These are phyloP conservation scores for Amphibolis antarctica DNA, from an alignment of 106 monocot genomes.

Conservation along the genomic window DNA sequence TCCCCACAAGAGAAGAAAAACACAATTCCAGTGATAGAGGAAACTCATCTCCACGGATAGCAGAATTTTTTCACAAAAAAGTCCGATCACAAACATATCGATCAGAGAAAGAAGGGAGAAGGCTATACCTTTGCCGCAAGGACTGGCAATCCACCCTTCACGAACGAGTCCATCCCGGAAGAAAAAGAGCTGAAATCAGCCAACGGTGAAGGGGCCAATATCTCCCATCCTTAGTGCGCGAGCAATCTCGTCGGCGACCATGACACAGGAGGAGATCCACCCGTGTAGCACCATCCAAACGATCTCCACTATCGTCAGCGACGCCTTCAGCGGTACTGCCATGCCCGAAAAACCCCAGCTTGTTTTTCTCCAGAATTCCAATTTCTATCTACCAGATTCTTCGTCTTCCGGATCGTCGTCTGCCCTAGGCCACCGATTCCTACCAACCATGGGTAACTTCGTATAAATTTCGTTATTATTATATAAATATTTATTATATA, in stretches of 20 bases:
- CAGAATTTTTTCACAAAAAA: neutral
- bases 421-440: too few relatives aligned
- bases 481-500: too few relatives aligned
- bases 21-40: too few relatives aligned
- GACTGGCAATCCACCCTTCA: neutral
- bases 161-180: neutral
- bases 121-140: neutral
- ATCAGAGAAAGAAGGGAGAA: neutral
- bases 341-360: conserved; percentile 9
- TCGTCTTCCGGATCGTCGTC: too few relatives aligned
- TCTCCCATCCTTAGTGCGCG: conserved; percentile 41
- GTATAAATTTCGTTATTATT: too few relatives aligned
- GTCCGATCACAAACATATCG: neutral
- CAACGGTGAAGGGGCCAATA: conserved; percentile 44
- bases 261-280: conserved; percentile 64
- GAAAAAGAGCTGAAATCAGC: conserved; percentile 13
- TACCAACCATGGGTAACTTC: too few relatives aligned
- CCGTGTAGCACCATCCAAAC: conserved; percentile 46
- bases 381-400: neutral
- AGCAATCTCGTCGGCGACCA: conserved; percentile 78
- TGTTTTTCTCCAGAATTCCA: neutral
- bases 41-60: too few relatives aligned
- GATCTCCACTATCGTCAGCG: conserved; percentile 40
- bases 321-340: conserved; percentile 63
- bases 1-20: too few relatives aligned